phyloP scores from a whole-genome alignment of 2,329 filamentous ascomycete species.

The Talaromyces sp. region DNA sequence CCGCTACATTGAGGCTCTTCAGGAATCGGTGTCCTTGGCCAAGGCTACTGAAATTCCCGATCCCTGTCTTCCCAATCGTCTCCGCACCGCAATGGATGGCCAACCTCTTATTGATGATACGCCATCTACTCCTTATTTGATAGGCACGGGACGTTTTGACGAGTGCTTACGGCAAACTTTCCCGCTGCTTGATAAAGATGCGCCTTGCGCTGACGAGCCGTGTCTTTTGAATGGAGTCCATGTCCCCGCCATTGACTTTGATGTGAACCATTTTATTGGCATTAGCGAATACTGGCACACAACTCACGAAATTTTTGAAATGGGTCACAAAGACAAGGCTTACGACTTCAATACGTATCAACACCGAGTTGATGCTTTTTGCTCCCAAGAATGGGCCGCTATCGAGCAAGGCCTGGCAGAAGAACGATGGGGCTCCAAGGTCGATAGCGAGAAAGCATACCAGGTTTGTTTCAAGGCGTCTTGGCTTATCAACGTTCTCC shows the following conservation, averaged over 20 bases:
- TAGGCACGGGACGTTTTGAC: slow-evolving; percentile 83
- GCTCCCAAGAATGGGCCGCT: slow-evolving; percentile 72
- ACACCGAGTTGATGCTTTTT: slow-evolving; percentile 76
- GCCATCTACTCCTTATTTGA: slow-evolving; percentile 49
- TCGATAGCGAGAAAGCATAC: slow-evolving; percentile 67
- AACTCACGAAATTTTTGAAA: slow-evolving; percentile 86
- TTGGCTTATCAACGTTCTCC: slow-evolving; percentile 94
- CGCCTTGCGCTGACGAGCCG: slow-evolving; percentile 73
- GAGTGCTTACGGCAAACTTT: slow-evolving; percentile 79
- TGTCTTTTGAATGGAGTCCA: slow-evolving; percentile 89
- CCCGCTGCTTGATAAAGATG: slow-evolving; percentile 84
- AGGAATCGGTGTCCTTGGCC: slow-evolving; percentile 59
- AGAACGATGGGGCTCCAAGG: slow-evolving; percentile 70
- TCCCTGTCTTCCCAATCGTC: slow-evolving; percentile 78
- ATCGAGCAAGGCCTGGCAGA: slow-evolving; percentile 64
- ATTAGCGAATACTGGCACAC: slow-evolving; percentile 99
- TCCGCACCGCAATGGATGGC: slow-evolving; percentile 71
- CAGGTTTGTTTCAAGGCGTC: slow-evolving; percentile 97
- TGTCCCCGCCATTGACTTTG: slow-evolving; percentile 92
- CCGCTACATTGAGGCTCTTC: slow-evolving; percentile 74
- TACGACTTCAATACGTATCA: slow-evolving; percentile 93
- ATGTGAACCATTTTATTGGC: slow-evolving; percentile 94
- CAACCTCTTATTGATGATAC: slow-evolving; percentile 45
- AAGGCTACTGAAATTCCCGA: slow-evolving; percentile 70
- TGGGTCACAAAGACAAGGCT: slow-evolving; percentile 68